Base-by-base conservation (phyloP, 768 basidiomycete genomes). In the Mycena vitilis region DNA sequence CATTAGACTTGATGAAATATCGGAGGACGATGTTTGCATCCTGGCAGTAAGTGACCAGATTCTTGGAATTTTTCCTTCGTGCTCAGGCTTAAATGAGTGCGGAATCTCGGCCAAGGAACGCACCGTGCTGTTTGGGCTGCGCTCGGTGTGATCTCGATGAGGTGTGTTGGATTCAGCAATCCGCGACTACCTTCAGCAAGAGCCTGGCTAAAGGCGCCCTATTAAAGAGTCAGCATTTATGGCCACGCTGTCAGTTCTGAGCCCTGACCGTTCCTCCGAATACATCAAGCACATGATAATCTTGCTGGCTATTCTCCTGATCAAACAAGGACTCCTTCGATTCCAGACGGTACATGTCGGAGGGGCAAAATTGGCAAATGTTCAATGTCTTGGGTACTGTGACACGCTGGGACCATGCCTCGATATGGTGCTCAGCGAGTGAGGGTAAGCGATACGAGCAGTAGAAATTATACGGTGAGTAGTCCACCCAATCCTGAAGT, bases 131-230 rank as follows among this genome's bases (percentile, higher is more conserved):
- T 92, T 65, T 79, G 78, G 0, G 91, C 89, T 9, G 94, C 91
- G 75, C 90, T 91, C 0, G 93, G 92, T n/a, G 87, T 82, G 23
- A 93, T 89, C 71, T 95, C 94, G 52, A 94, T 78, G 0, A 89
- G 86, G 78, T 92, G 88, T 0, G 88, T 89, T 5, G 92, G 73
- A 66, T 86, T 83, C 57, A 92, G 70, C 59, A 86, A 88, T 5
- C 81, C 76, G 2, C 60, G 34, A 60, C 85, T 88, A 2, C 84
- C 81, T 45, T 86, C 80, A 18, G 85, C 84, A 78, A 93, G 77
- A 0, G 86, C 91, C 22, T 84, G 75, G 57, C 85, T 86, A 73
- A 94, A 91, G 5, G 91, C 88, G 6, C 92, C 54, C 91, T 68
- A 37, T n/a, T n/a, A n/a, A n/a, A n/a, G n/a, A n/a, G n/a, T n/a